phyloP scores from a whole-genome alignment of 345 rosid genomes.

The Arabis alpina region DNA sequence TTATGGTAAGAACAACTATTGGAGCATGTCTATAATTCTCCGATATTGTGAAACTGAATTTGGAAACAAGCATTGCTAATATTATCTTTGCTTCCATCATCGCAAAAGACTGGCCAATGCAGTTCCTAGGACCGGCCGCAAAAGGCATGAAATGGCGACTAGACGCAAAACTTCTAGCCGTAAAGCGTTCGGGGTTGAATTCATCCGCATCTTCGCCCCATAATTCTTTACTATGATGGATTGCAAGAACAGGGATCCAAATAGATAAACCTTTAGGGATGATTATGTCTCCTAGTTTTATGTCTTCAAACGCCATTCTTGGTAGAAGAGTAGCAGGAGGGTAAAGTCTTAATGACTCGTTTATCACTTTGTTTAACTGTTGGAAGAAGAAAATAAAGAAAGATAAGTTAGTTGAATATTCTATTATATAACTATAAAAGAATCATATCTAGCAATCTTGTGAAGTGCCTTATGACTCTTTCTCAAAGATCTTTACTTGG shows the following conservation, averaged over 20 bases:
- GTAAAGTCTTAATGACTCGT: slow-evolving; percentile 84
- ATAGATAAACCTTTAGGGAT: slow-evolving; percentile 91
- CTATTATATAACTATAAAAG: slow-evolving; percentile 13
- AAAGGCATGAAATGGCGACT: slow-evolving; percentile 78
- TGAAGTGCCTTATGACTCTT: slow-evolving; percentile 42
- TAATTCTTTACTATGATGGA: slow-evolving; percentile 79
- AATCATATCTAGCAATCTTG: slow-evolving; percentile 35
- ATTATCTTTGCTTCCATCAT: slow-evolving; percentile 87
- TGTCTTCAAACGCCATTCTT: slow-evolving; percentile 89
- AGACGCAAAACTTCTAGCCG: slow-evolving; percentile 49
- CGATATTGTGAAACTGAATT: slow-evolving; percentile 60
- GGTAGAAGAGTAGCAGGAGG: slow-evolving; percentile 93
- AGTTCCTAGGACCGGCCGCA: slow-evolving; percentile 81
- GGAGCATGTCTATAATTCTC: slow-evolving; percentile 78
- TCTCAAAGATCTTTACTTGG: slow-evolving; percentile 36
- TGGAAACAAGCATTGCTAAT: slow-evolving; percentile 66
- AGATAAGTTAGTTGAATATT: slow-evolving; percentile 41
- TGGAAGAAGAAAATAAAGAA: slow-evolving; percentile 7
- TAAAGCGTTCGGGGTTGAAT: slow-evolving; percentile 82
- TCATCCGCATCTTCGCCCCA: slow-evolving; percentile 94
- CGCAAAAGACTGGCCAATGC: slow-evolving; percentile 78
- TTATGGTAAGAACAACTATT: slow-evolving; percentile 65
- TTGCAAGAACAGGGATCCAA: slow-evolving; percentile 95
- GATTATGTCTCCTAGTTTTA: slow-evolving; percentile 71
- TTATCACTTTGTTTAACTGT: slow-evolving; percentile 87